Base-by-base conservation (phyloP, 257 asterid species). In the Nicotiana obtusifolia region DNA sequence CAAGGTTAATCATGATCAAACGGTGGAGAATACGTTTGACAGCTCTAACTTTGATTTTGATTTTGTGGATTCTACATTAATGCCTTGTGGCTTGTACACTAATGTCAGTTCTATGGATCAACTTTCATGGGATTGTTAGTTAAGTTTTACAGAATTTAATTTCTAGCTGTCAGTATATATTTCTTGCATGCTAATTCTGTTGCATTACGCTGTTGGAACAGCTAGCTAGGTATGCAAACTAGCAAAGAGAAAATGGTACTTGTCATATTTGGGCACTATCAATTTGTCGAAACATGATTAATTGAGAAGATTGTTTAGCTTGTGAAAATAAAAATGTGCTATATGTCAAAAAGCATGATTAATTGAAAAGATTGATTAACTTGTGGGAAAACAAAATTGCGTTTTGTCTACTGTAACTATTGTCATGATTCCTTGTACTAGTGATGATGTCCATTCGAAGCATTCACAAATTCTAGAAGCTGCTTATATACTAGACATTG, bases 41-140 rank as follows among this genome's bases (percentile, higher is more conserved):
- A 69, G 44, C 49, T 69, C 89, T 84, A 83, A 82, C 83, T 87
- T 87, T 49, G 93, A 90, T 77, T 92, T 91, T 62, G 93, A 88
- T 82, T 93, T 91, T 82, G 77, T 91, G 84, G 89, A 92, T 77
- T 85, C 93, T 67, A 83, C 86, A 80, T 81, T 90, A 3, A 37
- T 86, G 83, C 86, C 91, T 81, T 88, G 90, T 53, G 92, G 87
- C 57, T 56, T 82, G 71, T 89, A 82, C 52, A 87, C 86, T 68
- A 81, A 82, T 80, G 80, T 81, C 71, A 87, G 82, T 83, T 85
- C 90, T 20, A 67, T 90, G 83, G 91, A 92, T 84, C 93, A 89
- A 64, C 88, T 91, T 86, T 93, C 90, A 86, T 93, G 97, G 97
- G 94, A 91, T 82, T 89, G 86, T 66, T 87, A 81, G 35, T 44